phyloP scores from a whole-genome alignment of 768 basidiomycete genomes.

The Rhizopogon vinicolor region DNA sequence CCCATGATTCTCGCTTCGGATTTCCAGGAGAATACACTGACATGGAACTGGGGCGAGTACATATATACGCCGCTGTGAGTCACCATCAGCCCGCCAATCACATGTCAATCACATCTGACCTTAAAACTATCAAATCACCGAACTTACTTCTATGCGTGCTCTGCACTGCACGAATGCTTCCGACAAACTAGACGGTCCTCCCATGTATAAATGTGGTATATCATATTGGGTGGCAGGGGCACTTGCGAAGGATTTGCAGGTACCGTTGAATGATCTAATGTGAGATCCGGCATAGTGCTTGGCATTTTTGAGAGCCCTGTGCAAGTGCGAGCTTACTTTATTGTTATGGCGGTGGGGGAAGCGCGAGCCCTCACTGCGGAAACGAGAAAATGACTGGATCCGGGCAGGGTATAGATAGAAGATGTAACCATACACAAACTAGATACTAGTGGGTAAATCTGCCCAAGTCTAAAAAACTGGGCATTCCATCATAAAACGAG shows the following conservation, averaged over 20 bases:
- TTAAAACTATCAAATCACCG: constrained; percentile 45
- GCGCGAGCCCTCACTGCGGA: no score
- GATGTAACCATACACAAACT: no score
- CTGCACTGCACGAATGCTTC: constrained; percentile 57
- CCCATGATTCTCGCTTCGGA: constrained; percentile 41
- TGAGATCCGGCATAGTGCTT: constrained; percentile 47
- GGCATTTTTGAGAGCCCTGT: not conserved
- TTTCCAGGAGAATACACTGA: constrained; percentile 72
- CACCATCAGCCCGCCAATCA: not conserved
- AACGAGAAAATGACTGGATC: no score
- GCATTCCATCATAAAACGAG: no score
- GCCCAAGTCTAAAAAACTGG: no score
- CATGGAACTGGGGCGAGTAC: constrained; percentile 62
- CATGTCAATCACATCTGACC: not conserved
- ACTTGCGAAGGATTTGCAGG: constrained; percentile 55
- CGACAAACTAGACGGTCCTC: constrained; percentile 66
- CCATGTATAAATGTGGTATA: constrained; percentile 73
- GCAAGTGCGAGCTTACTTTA: no score
- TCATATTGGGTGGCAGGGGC: constrained; percentile 49
- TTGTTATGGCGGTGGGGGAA: no score
- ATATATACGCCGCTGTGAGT: constrained; percentile 56
- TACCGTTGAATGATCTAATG: constrained; percentile 59
- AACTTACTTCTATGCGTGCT: constrained; percentile 60
- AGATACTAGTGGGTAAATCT: no score
- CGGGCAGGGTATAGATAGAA: no score